These are phyloP conservation scores for Elymus sibiricus DNA, from an alignment of 176 grass and related monocot species.

Conservation along the genomic window DNA sequence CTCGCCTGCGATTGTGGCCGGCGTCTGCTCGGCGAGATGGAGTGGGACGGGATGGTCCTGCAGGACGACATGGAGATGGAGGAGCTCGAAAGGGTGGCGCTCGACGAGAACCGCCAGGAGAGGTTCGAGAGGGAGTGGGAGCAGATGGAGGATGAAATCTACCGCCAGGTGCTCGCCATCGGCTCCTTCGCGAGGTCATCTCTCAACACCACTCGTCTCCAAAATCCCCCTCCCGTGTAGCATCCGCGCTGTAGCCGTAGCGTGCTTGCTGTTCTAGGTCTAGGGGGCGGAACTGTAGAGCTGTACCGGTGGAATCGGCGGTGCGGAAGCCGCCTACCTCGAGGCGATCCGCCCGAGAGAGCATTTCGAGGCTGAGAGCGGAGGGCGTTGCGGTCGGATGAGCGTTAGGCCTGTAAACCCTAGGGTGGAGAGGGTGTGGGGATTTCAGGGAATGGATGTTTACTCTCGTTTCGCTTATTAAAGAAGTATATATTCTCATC, in stretches of 20 bases:
- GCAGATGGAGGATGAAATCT: not conserved
- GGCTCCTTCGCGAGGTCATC: slow-evolving; percentile 55
- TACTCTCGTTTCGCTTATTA: not conserved
- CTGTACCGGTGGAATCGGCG: not conserved
- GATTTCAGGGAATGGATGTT: not conserved
- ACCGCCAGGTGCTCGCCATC: slow-evolving; percentile 5
- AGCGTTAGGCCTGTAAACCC: no score
- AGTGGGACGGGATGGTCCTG: slow-evolving; percentile 47
- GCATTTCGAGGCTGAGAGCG: not conserved
- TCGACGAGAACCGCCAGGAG: not conserved
- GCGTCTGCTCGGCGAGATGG: slow-evolving; percentile 35
- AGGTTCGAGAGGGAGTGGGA: not conserved
- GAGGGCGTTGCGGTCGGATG: not conserved
- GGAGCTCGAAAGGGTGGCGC: slow-evolving; percentile 73
- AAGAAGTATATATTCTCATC: not conserved
- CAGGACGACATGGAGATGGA: slow-evolving; percentile 61
- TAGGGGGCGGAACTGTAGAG: not conserved
- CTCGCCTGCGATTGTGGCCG: slow-evolving; percentile 13
- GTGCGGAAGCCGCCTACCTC: not conserved
- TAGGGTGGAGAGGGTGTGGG: no score
- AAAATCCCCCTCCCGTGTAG: not conserved
- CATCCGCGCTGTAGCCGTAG: not conserved
- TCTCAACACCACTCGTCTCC: no score
- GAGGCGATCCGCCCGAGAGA: not conserved
- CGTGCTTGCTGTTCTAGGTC: not conserved